Evolutionary conservation across 2,329 filamentous ascomycete genomes (phyloP), one percentile per base, ranked within the genome.

Genomic region (Arthroderma sp.): DNA sequence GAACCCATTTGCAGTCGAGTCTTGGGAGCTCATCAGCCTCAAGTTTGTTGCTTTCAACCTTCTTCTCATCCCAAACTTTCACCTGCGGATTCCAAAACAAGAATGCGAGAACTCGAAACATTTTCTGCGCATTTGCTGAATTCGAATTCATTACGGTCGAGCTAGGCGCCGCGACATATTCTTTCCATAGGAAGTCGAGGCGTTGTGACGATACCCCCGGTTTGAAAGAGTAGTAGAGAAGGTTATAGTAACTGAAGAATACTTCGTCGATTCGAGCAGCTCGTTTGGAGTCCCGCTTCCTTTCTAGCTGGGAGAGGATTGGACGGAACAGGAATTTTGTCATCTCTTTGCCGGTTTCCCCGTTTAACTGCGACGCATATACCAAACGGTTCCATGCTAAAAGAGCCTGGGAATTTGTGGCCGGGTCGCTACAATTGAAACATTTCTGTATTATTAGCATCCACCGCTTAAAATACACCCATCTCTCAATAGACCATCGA

Each of bases 351-450:
- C 68, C 61, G 0, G 74, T 78, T 2, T 69, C 66, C 15, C 78
- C 72, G 51, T 82, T 78, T 0, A 80, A 73, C 44, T 81, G 74
- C 10, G 86, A 72, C 5, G 80, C 75, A 58, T 82, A 94, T 15
- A 91, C 75, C 38, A 95, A 78, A 43, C 84, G 81, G 54, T 84
- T 86, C 85, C 89, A 95, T 1, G 87, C 87, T 45, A 80, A 68
- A 55, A 89, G 86, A 22, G 88, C 85, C 55, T 93, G 80, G 9
- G 77, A 70, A 54, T 82, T 86, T 38, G 81, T 83, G 38, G 73
- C 66, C 3, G 73, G 66, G 50, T 94, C 86, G 43, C 75, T 75
- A 53, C 78, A 82, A 58, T 94, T 94, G 63, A 96, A 86, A 56
- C 86, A 91, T 50, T 73, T 73, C 55, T 94, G 83, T 11, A 94